Evolutionary conservation across 2,329 filamentous ascomycete species (phyloP).

Genomic region (Boeremia lycopersici): DNA sequence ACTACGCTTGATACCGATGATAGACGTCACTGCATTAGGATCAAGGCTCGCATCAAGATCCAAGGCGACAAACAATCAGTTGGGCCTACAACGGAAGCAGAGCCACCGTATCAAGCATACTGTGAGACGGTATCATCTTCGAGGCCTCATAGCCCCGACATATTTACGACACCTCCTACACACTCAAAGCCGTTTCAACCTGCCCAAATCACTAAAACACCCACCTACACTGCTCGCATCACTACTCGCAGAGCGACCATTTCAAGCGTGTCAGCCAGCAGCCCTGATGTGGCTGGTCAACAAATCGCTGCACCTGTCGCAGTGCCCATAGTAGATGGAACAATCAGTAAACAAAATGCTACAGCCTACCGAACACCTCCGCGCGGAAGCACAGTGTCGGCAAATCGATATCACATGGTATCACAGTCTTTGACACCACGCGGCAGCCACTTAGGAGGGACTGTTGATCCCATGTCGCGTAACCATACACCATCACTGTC

Average conservation of each 20-base stretch:
- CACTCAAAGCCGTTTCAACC: background rate
- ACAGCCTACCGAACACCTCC: background rate
- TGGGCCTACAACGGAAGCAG: background rate
- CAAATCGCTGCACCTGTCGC: background rate
- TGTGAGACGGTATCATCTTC: conserved; percentile 29
- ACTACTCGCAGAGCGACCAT: background rate
- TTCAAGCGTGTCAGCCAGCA: background rate
- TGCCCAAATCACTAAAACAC: background rate
- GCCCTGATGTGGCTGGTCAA: background rate
- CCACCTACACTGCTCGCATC: conserved; percentile 10
- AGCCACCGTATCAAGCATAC: conserved; percentile 26
- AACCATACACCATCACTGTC: conserved; percentile 23
- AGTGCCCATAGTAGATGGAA: background rate
- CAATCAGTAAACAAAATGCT: conserved; percentile 2
- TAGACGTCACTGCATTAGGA: conserved; percentile 7
- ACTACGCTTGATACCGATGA: background rate
- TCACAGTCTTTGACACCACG: conserved; percentile 19
- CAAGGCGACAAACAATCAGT: conserved; percentile 3
- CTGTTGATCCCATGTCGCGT: conserved; percentile 11
- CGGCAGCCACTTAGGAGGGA: conserved; percentile 17
- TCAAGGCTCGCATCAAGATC: conserved; percentile 4
- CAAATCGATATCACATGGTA: conserved; percentile 21
- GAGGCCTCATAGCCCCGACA: conserved; percentile 21
- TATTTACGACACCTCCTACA: conserved; percentile 15
- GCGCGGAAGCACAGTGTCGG: background rate